A percentile compares a stretch with the other conserved stretches of the same genome.
Conservation (phyloP, 805 yeast genomes). For the Kodamaea fukazawae region DNA sequence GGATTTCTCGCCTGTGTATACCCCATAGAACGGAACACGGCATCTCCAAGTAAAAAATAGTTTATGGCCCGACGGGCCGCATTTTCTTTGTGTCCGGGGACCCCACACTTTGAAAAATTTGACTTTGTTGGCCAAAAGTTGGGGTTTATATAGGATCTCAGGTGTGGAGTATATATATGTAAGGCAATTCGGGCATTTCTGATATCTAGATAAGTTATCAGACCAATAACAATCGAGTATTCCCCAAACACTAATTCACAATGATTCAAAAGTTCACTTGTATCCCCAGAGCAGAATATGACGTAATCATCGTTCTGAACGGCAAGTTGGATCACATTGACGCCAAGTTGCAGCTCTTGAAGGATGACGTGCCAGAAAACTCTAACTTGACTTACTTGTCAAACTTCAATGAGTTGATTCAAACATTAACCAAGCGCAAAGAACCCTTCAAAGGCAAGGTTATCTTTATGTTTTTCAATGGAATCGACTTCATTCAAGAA, state of each 20-base stretch:
- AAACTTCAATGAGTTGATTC: conserved; percentile 19
- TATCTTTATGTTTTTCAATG: conserved; percentile 38
- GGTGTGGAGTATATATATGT: conserved; percentile 8
- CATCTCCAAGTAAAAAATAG: neutral
- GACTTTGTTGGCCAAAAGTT: conserved; percentile 1
- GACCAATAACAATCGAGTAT: conserved; percentile 21
- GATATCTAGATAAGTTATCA: conserved; percentile 16
- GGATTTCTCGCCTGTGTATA: too few species aligned
- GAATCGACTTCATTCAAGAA: conserved; percentile 30
- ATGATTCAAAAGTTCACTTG: conserved; percentile 39
- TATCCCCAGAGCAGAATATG: conserved; percentile 30
- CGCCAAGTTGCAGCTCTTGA: conserved; percentile 14
- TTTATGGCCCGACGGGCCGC: neutral
- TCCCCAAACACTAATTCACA: neutral
- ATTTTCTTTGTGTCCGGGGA: neutral
- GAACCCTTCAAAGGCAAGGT: conserved; percentile 26
- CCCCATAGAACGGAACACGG: neutral
- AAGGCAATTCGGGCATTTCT: conserved; percentile 9
- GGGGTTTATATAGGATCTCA: conserved; percentile 5
- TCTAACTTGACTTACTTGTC: conserved; percentile 26
- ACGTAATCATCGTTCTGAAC: conserved; percentile 34
- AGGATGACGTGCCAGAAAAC: conserved; percentile 21
- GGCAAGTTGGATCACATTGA: conserved; percentile 32
- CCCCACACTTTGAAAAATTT: too few species aligned
- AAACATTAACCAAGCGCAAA: conserved; percentile 14